Evolutionary conservation across 1,284 basidiomycete species (phyloP).

Genomic region (Anthracocystis panici-leucophaei): DNA sequence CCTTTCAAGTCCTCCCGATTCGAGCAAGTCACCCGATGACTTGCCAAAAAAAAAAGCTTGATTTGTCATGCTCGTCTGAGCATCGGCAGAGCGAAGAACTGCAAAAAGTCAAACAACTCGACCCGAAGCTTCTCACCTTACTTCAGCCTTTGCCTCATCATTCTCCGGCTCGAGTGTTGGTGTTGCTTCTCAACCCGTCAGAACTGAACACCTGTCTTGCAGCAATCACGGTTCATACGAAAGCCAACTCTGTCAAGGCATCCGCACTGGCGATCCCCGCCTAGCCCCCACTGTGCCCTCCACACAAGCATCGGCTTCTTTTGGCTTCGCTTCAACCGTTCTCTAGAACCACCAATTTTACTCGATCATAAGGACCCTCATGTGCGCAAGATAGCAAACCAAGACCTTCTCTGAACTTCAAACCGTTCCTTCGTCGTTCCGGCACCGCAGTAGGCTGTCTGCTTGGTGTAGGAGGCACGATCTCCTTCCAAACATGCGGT

Average conservation of each 20-base stretch:
- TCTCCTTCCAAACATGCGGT: conserved; percentile 52
- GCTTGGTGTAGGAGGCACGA: neutral
- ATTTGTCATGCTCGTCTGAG: conserved; percentile 41
- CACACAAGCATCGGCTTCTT: conserved; percentile 11
- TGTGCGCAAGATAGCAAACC: conserved; percentile 9
- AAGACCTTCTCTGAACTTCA: no score
- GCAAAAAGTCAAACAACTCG: neutral
- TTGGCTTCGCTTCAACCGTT: neutral
- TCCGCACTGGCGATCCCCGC: neutral
- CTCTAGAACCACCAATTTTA: neutral
- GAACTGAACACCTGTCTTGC: neutral
- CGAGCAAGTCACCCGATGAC: neutral
- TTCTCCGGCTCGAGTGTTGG: neutral
- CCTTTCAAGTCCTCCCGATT: conserved; percentile 9
- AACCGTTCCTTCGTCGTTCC: neutral
- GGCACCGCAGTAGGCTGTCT: neutral
- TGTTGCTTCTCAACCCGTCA: neutral
- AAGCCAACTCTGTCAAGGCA: neutral
- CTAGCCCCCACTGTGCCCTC: neutral
- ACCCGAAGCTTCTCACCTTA: conserved; percentile 5
- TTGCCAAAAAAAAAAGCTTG: neutral
- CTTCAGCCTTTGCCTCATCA: conserved; percentile 4
- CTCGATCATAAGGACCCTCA: neutral
- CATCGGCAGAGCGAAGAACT: conserved; percentile 9
- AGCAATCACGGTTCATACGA: neutral